A percentile compares a stretch with the other conserved stretches of the same genome.
Conservation (phyloP, 257 asterid species). For the Buddleja alternifolia region DNA sequence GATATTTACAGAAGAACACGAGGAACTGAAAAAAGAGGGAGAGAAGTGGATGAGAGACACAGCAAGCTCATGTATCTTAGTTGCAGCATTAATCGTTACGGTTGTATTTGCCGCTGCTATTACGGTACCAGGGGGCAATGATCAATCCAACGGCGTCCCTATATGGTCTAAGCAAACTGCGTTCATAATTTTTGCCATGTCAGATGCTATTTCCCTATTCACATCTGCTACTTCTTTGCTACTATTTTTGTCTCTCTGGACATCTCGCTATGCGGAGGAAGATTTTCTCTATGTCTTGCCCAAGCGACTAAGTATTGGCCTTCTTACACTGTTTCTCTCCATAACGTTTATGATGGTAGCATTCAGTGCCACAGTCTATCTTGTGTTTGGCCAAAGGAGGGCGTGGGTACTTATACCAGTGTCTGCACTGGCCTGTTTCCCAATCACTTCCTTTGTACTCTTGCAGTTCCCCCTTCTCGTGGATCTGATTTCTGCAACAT, state of each 20-base stretch:
- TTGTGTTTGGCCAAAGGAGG: constrained; percentile 20
- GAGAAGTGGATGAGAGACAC: constrained; percentile 26
- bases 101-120: constrained; percentile 22
- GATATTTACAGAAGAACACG: constrained; percentile 15
- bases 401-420: constrained; percentile 17
- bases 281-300: constrained; percentile 19
- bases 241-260: constrained; percentile 17
- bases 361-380: constrained; percentile 1
- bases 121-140: constrained; percentile 25
- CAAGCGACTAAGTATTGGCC: neutral
- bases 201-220: constrained; percentile 25
- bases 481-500: constrained; percentile 8
- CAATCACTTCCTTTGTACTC: constrained; percentile 7
- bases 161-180: neutral
- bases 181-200: neutral
- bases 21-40: neutral
- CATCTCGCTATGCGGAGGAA: constrained; percentile 24
- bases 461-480: constrained; percentile 9
- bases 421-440: constrained; percentile 9
- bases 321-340: constrained; percentile 10
- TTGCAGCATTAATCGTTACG: constrained; percentile 14
- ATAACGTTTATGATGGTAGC: constrained; percentile 9
- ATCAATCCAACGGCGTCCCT: constrained; percentile 4
- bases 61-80: neutral
- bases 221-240: constrained; percentile 21